A percentile compares a stretch with the other conserved stretches of the same genome.
Conservation (phyloP, 2,329 filamentous ascomycete species). For the Sarocladium strictum region DNA sequence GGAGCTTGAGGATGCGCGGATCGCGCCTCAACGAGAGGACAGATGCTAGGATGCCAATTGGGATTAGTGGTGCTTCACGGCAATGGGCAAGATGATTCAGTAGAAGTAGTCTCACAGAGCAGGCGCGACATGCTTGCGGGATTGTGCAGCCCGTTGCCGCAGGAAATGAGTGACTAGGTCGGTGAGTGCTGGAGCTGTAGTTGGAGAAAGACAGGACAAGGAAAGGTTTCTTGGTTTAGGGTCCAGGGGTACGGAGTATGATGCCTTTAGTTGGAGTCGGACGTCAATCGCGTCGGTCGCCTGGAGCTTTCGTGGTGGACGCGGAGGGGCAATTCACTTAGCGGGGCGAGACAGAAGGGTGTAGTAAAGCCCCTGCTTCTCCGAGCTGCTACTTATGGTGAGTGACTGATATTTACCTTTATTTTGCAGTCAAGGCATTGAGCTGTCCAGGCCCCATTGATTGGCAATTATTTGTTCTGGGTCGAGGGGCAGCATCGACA, state of each 20-base stretch:
- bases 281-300: neutral
- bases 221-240: neutral
- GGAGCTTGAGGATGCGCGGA: conserved; percentile 73
- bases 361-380: too few species aligned
- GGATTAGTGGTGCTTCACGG: neutral
- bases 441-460: too few species aligned
- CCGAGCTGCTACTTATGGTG: too few species aligned
- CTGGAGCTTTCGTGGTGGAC: neutral
- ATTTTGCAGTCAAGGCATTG: too few species aligned
- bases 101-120: conserved; percentile 48
- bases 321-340: conserved; percentile 9
- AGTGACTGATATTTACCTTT: too few species aligned
- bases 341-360: too few species aligned
- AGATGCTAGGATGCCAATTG: conserved; percentile 39
- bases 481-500: too few species aligned
- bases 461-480: too few species aligned
- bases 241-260: conserved; percentile 1
- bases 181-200: neutral
- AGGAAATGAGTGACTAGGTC: conserved; percentile 5
- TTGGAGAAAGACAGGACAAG: neutral
- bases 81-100: neutral
- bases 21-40: conserved; percentile 70
- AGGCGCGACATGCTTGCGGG: conserved; percentile 43
- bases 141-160: neutral
- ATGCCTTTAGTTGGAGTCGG: neutral